Evolutionary conservation across 805 yeast genomes (phyloP).

Genomic region (Maudiozyma barnettii): DNA sequence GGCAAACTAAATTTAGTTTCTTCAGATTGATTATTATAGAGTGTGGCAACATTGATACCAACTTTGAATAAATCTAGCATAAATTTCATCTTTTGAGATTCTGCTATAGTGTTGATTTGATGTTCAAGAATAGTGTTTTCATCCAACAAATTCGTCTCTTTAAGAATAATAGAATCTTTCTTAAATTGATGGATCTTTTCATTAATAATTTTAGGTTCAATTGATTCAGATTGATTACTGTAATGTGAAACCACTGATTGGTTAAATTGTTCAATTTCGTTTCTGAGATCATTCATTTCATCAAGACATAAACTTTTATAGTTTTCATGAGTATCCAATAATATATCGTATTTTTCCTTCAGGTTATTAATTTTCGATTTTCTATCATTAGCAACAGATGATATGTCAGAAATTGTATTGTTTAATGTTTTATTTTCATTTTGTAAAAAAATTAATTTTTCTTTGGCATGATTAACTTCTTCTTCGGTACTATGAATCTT

Average conservation of each 20-base stretch:
- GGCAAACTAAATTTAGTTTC: conserved; percentile 1
- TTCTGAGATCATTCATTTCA: conserved; percentile 13
- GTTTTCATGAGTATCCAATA: conserved; percentile 18
- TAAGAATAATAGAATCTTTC: background rate
- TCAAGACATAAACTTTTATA: conserved; percentile 17
- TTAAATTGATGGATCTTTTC: background rate
- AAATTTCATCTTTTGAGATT: conserved; percentile 10
- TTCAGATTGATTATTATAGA: conserved; percentile 13
- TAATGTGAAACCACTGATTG: background rate
- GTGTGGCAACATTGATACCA: conserved; percentile 10
- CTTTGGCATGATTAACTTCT: conserved; percentile 5
- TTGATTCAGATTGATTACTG: background rate
- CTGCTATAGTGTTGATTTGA: conserved; percentile 1
- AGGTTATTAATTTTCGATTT: background rate
- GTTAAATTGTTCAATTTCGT: conserved; percentile 1
- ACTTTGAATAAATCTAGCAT: conserved; percentile 15
- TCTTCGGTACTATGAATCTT: conserved; percentile 50
- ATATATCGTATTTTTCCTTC: conserved; percentile 11
- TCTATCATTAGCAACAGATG: background rate
- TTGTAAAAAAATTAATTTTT: background rate
- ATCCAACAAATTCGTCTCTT: background rate
- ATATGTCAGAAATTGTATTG: background rate
- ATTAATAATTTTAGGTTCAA: background rate
- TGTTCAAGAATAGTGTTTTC: background rate
- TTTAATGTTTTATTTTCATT: background rate